These are phyloP conservation scores for Endocladia muricata DNA, from an alignment of 31 red algal genomes.

Conservation along the genomic window DNA sequence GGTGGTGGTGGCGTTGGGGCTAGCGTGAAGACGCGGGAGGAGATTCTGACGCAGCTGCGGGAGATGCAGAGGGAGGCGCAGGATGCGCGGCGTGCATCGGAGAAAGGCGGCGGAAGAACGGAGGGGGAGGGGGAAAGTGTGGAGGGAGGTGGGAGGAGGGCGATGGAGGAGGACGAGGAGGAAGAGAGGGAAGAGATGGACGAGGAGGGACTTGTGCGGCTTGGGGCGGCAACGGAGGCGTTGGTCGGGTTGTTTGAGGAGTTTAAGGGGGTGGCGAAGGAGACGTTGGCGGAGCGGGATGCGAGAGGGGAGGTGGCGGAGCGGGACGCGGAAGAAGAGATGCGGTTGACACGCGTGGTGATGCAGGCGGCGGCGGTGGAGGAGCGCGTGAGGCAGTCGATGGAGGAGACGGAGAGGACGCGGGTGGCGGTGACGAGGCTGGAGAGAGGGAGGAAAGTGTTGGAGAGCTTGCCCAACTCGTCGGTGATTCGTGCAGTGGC, in stretches of 20 bases:
- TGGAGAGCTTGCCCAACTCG: neutral
- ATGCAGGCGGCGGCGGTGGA: neutral
- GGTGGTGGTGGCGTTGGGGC: neutral
- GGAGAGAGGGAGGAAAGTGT: neutral
- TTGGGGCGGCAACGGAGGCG: neutral
- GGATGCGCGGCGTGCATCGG: neutral
- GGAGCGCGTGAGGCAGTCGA: neutral
- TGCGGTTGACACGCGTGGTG: neutral
- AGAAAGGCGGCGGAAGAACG: neutral
- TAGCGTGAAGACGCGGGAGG: neutral
- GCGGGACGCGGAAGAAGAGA: neutral
- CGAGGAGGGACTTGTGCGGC: neutral
- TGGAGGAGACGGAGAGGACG: neutral
- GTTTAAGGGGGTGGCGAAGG: neutral
- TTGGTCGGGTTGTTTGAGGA: neutral
- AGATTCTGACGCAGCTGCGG: slow-evolving; percentile 22
- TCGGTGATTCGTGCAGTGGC: neutral
- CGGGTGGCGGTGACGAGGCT: neutral
- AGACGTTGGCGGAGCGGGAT: neutral
- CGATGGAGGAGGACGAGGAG: neutral
- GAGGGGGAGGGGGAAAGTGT: neutral
- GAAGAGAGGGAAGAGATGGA: neutral
- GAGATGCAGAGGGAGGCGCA: slow-evolving; percentile 22
- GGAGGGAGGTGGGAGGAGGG: neutral
- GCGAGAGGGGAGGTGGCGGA: neutral